These are phyloP conservation scores for Meripilus lineatus DNA, from an alignment of 1,284 basidiomycete species.

Conservation along the genomic window DNA sequence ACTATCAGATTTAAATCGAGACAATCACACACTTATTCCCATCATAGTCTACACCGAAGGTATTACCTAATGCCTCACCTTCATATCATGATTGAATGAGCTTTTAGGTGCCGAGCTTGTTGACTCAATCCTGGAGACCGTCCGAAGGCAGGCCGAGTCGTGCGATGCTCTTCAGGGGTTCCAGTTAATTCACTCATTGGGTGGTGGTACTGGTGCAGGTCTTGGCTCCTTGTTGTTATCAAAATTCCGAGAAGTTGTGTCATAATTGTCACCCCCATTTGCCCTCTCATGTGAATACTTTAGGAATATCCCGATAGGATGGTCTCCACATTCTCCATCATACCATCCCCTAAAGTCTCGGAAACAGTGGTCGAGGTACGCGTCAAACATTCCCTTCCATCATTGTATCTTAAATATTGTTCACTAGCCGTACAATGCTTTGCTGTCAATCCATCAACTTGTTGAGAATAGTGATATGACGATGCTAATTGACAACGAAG, in stretches of 20 bases:
- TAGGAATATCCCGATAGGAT: conserved; percentile 91
- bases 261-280: conserved; percentile 24
- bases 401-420: conserved; percentile 7
- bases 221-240: conserved; percentile 79
- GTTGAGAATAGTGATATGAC: conserved; percentile 90
- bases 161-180: conserved; percentile 93
- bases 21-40: neutral
- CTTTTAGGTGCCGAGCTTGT: conserved; percentile 82
- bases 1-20: neutral
- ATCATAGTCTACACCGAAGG: conserved; percentile 80
- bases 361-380: conserved; percentile 90
- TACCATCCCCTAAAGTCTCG: conserved; percentile 92
- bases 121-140: conserved; percentile 75
- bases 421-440: conserved; percentile 79
- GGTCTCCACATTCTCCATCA: conserved; percentile 88
- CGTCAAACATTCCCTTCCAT: neutral
- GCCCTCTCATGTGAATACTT: conserved; percentile 30
- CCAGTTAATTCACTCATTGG: conserved; percentile 89
- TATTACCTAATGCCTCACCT: conserved; percentile 17
- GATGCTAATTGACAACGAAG: conserved; percentile 93
- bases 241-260: conserved; percentile 76
- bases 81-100: conserved; percentile 1
- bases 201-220: conserved; percentile 90
- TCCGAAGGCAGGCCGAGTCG: conserved; percentile 72
- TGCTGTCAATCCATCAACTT: conserved; percentile 88